phyloP scores from a whole-genome alignment of 2,329 filamentous ascomycete genomes.

The Exophiala viscosa region DNA sequence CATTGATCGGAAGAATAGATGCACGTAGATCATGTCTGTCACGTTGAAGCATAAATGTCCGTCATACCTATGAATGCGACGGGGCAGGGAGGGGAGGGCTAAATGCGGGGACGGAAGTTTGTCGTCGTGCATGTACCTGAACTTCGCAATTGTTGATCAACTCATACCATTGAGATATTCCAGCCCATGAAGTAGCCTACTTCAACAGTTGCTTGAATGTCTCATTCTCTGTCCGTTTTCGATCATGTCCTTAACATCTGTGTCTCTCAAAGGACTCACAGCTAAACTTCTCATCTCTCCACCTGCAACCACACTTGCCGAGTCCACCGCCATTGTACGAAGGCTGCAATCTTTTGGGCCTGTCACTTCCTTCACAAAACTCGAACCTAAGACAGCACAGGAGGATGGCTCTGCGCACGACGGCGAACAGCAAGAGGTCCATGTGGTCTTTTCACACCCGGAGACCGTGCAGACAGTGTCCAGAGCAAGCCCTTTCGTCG shows the following conservation, averaged over 20 bases:
- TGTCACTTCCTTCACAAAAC: constrained; percentile 11
- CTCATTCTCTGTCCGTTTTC: not conserved
- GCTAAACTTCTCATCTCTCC: constrained; percentile 20
- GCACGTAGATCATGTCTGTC: no score
- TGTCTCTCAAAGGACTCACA: constrained; percentile 9
- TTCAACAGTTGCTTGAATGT: no score
- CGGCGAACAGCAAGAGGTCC: constrained; percentile 11
- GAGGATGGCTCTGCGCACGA: not conserved
- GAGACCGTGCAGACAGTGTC: constrained; percentile 9
- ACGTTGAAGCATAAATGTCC: no score
- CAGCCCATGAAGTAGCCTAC: no score
- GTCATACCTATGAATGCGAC: no score
- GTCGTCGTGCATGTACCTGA: no score
- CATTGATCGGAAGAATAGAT: not conserved
- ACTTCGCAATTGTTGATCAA: no score
- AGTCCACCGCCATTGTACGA: constrained; percentile 24
- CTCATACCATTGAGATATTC: not conserved
- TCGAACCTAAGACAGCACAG: not conserved
- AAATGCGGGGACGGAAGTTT: no score
- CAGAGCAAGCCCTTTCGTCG: constrained; percentile 18
- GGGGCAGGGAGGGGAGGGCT: no score
- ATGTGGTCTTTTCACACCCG: constrained; percentile 18
- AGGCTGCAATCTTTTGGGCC: constrained; percentile 23
- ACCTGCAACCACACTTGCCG: constrained; percentile 15
- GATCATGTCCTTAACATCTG: constrained; percentile 12